Percentiles rank a stretch among this genome's conserved stretches.
phyloP scores from a whole-genome alignment of 2,329 filamentous ascomycete species.

The Clonostachys sp. region DNA sequence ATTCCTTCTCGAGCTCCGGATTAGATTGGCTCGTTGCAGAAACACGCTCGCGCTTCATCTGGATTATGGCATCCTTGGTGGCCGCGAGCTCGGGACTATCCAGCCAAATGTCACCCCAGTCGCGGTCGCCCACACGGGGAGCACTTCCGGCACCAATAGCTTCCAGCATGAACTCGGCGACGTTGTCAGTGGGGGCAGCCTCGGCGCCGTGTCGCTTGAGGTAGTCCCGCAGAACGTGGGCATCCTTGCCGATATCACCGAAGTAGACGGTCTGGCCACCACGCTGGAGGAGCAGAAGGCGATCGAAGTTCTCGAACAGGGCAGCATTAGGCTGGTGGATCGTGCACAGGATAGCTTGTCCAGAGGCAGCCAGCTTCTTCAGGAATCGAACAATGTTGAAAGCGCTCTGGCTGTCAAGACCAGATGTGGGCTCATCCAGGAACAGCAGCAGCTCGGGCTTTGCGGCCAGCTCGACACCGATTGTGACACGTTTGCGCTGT shows the following conservation, averaged over 20 bases:
- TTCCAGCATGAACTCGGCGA: conserved; percentile 80
- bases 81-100: conserved; percentile 66
- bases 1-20: conserved; percentile 59
- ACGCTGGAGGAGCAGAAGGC: conserved; percentile 71
- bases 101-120: conserved; percentile 79
- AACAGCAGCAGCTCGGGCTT: conserved; percentile 75
- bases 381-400: conserved; percentile 77
- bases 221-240: conserved; percentile 62
- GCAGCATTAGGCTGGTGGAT: conserved; percentile 88
- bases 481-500: conserved; percentile 74
- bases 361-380: conserved; percentile 71
- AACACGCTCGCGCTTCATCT: conserved; percentile 59
- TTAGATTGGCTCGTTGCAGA: conserved; percentile 11
- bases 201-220: conserved; percentile 57
- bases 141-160: conserved; percentile 73
- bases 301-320: conserved; percentile 84
- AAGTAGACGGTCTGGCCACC: conserved; percentile 84
- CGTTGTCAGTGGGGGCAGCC: conserved; percentile 49
- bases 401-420: conserved; percentile 58
- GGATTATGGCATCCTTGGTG: conserved; percentile 61
- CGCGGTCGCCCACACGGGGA: conserved; percentile 66
- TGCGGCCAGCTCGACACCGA: conserved; percentile 83
- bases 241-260: conserved; percentile 76
- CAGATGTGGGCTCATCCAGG: conserved; percentile 74
- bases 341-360: conserved; percentile 85